Conservation (phyloP, 2,329 filamentous ascomycete genomes). For the Ascomycota sp. region DNA sequence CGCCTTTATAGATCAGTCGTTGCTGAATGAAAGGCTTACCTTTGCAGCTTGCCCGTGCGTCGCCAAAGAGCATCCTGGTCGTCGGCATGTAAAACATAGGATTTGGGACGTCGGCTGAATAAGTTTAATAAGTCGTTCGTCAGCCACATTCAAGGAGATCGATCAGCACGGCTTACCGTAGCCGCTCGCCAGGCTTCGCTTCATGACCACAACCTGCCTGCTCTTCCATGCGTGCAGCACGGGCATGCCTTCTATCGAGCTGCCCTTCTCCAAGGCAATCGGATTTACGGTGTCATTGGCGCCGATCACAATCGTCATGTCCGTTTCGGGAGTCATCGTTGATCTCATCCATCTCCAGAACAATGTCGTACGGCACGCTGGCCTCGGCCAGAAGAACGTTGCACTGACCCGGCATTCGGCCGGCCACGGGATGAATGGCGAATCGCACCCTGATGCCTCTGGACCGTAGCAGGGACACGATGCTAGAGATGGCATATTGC, state of each 20-base stretch:
- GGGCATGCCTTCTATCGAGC: slow-evolving; percentile 78
- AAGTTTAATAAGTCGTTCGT: no score
- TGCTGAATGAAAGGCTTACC: slow-evolving; percentile 38
- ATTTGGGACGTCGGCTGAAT: slow-evolving; percentile 75
- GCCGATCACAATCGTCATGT: slow-evolving; percentile 73
- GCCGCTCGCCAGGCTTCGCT: slow-evolving; percentile 71
- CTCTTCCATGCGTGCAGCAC: slow-evolving; percentile 87
- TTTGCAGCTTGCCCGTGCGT: slow-evolving; percentile 69
- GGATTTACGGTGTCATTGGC: slow-evolving; percentile 89
- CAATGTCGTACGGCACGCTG: slow-evolving; percentile 75
- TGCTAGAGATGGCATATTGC: slow-evolving; percentile 75
- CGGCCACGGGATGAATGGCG: slow-evolving; percentile 77
- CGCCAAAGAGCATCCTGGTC: slow-evolving; percentile 81
- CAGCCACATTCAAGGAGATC: background rate
- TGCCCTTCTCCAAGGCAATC: slow-evolving; percentile 65
- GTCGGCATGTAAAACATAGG: slow-evolving; percentile 87
- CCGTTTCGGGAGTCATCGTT: slow-evolving; percentile 78
- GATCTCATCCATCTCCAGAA: slow-evolving; percentile 90
- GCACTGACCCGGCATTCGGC: slow-evolving; percentile 83
- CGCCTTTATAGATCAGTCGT: no score
- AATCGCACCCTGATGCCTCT: slow-evolving; percentile 70
- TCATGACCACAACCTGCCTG: slow-evolving; percentile 86
- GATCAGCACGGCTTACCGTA: slow-evolving; percentile 38
- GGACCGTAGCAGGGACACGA: slow-evolving; percentile 50
- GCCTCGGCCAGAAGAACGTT: slow-evolving; percentile 81